phyloP scores from a whole-genome alignment of 148 eudicot species.

The Dianthus caryophyllus region DNA sequence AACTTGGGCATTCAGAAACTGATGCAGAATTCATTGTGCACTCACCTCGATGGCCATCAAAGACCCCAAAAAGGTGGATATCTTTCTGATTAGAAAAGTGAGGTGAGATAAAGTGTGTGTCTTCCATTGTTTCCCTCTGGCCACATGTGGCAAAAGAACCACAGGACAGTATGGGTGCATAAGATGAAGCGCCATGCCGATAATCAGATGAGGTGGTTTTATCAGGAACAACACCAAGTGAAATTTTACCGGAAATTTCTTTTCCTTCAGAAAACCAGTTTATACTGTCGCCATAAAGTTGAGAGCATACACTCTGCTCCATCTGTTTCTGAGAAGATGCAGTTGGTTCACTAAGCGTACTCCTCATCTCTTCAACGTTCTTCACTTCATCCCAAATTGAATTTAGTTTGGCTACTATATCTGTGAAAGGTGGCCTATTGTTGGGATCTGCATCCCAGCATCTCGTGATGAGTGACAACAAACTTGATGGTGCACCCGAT shows the following conservation, averaged over 20 bases:
- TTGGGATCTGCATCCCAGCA: slow-evolving; percentile 77
- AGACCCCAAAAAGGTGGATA: slow-evolving; percentile 70
- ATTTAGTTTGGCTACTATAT: slow-evolving; percentile 54
- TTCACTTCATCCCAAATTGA: slow-evolving; percentile 36
- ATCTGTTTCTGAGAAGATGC: slow-evolving; percentile 22
- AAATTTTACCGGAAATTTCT: slow-evolving; percentile 31
- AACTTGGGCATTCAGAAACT: background rate
- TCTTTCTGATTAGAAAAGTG: slow-evolving; percentile 40
- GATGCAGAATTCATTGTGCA: background rate
- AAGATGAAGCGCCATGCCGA: slow-evolving; percentile 30
- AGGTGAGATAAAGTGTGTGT: slow-evolving; percentile 82
- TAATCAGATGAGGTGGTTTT: slow-evolving; percentile 30
- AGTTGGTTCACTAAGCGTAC: slow-evolving; percentile 17
- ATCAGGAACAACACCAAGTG: slow-evolving; percentile 31
- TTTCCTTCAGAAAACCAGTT: slow-evolving; percentile 70
- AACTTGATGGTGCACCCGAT: slow-evolving; percentile 43
- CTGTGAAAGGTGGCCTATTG: slow-evolving; percentile 73
- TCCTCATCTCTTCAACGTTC: slow-evolving; percentile 19
- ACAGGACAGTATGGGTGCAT: slow-evolving; percentile 68
- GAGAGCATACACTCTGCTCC: slow-evolving; percentile 24
- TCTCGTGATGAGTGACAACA: slow-evolving; percentile 56
- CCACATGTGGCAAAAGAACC: slow-evolving; percentile 94
- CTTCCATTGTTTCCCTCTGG: slow-evolving; percentile 93
- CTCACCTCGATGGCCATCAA: slow-evolving; percentile 99
- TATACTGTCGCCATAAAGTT: slow-evolving; percentile 37